Percentiles rank a stretch among this genome's conserved stretches.
phyloP scores from a whole-genome alignment of 306 rosid genomes.

The Vicia villosa region DNA sequence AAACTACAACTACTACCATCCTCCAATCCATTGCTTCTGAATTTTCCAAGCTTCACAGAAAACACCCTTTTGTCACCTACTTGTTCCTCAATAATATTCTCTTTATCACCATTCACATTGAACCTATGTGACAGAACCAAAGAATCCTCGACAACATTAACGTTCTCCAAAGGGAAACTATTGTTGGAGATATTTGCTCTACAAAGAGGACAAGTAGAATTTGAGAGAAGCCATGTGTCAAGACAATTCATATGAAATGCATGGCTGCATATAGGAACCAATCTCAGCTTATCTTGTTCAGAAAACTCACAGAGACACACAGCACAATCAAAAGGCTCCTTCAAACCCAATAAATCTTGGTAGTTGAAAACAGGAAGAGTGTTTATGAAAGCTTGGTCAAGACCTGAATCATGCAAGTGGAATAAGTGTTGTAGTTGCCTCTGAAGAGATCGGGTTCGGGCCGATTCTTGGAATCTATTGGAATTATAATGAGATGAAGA shows the following conservation, averaged over 20 bases:
- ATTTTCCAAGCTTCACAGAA: constrained; percentile 86
- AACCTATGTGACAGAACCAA: neutral
- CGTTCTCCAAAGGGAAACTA: constrained; percentile 40
- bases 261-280: constrained; percentile 80
- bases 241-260: constrained; percentile 83
- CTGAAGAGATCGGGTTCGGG: constrained; percentile 53
- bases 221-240: constrained; percentile 90
- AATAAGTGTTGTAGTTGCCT: constrained; percentile 93
- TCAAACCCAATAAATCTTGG: constrained; percentile 58
- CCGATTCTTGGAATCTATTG: constrained; percentile 52
- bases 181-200: constrained; percentile 52
- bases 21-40: constrained; percentile 46
- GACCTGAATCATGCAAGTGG: constrained; percentile 74
- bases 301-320: constrained; percentile 78
- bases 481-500: constrained; percentile 56
- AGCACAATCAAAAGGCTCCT: constrained; percentile 87
- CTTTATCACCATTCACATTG: constrained; percentile 6
- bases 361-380: constrained; percentile 71
- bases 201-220: constrained; percentile 91
- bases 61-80: constrained; percentile 46
- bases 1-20: constrained; percentile 48
- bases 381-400: constrained; percentile 71
- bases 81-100: constrained; percentile 41
- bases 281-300: constrained; percentile 63
- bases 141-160: constrained; percentile 28